Conservation (phyloP, 495 filamentous ascomycete genomes). For the Rusavskia elegans region DNA sequence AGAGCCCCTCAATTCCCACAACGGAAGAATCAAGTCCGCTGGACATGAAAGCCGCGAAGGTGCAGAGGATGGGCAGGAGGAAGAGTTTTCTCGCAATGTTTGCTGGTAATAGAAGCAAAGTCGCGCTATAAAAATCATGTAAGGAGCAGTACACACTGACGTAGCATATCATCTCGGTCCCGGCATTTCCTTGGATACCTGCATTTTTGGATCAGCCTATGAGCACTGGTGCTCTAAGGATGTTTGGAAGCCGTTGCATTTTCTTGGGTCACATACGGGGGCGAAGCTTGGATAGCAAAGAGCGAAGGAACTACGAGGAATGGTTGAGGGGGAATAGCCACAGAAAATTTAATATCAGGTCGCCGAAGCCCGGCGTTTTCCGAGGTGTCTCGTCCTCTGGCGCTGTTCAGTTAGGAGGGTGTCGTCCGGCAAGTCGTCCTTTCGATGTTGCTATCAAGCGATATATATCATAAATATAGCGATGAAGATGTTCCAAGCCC, state of each 20-base stretch:
- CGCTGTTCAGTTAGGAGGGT: too few species aligned
- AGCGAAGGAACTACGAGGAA: too few species aligned
- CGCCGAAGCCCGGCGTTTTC: too few species aligned
- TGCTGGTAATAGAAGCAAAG: conserved; percentile 1
- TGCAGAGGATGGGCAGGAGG: conserved; percentile 23
- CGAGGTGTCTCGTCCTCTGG: too few species aligned
- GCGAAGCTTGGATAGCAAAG: too few species aligned
- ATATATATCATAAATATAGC: too few species aligned
- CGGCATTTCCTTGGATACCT: not conserved
- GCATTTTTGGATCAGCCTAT: not conserved
- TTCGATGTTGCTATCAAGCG: too few species aligned
- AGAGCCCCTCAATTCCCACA: conserved; percentile 13
- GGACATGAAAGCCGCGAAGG: conserved; percentile 20
- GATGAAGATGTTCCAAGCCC: too few species aligned
- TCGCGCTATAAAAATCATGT: not conserved
- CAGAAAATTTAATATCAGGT: too few species aligned
- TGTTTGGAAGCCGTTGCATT: not conserved
- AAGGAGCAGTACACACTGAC: not conserved
- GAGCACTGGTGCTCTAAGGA: not conserved
- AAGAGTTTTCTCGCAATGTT: conserved; percentile 38
- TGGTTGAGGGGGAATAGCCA: too few species aligned
- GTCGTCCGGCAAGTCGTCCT: too few species aligned
- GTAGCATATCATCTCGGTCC: not conserved
- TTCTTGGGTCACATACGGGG: not conserved
- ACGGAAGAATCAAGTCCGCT: conserved; percentile 14